Evolutionary conservation across 1,284 basidiomycete genomes (phyloP).

Genomic region (Cryptococcus jaspeensis): DNA sequence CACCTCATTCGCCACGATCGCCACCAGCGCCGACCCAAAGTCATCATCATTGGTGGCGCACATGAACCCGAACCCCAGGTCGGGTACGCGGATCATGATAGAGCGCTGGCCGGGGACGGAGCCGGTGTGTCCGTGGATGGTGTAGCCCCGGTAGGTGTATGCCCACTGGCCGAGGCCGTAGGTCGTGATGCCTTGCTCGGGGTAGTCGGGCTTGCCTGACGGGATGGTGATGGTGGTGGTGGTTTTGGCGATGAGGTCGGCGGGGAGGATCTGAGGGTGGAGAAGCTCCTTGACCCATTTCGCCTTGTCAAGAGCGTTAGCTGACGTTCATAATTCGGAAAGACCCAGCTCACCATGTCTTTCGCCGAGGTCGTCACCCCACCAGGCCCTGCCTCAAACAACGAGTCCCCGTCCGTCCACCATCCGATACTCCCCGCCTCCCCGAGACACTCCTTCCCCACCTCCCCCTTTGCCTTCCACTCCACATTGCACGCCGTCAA

Average conservation of each 20-base stretch:
- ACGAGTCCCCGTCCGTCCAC: conserved; percentile 21
- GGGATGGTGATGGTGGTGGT: conserved; percentile 9
- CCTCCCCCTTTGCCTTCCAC: not conserved
- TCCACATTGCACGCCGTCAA: not conserved
- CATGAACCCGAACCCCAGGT: conserved; percentile 21
- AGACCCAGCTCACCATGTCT: conserved; percentile 27
- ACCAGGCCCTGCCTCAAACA: conserved; percentile 25
- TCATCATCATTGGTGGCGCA: conserved; percentile 31
- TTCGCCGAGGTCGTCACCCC: conserved; percentile 28
- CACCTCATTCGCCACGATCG: conserved; percentile 17
- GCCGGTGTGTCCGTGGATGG: conserved; percentile 26
- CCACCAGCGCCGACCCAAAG: conserved; percentile 17
- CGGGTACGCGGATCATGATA: conserved; percentile 19
- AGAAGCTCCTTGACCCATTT: conserved; percentile 38
- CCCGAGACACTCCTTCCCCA: conserved; percentile 19
- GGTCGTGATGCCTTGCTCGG: conserved; percentile 6
- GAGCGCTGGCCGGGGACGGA: conserved; percentile 28
- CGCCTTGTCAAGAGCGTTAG: not conserved
- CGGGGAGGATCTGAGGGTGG: conserved; percentile 24
- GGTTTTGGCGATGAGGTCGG: conserved; percentile 15
- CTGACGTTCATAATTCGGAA: not conserved
- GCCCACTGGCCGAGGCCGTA: conserved; percentile 30
- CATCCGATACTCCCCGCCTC: conserved; percentile 19
- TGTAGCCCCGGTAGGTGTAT: conserved; percentile 27
- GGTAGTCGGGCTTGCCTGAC: conserved; percentile 3